Evolutionary conservation across 129 eudicot genomes (phyloP).

Genomic region (Daucus carota): DNA sequence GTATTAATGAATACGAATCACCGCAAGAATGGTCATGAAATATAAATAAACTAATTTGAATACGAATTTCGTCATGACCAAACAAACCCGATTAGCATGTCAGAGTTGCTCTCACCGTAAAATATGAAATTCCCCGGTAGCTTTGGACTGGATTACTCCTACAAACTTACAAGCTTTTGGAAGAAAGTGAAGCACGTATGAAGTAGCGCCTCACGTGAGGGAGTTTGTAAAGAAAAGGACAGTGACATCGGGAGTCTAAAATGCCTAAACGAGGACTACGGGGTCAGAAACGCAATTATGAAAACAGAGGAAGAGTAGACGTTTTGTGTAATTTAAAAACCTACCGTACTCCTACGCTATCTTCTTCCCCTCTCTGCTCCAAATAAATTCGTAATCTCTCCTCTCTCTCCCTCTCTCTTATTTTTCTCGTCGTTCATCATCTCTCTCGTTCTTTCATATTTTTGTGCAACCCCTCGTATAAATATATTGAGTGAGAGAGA

Average conservation of each 20-base stretch:
- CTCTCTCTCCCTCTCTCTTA: too few relatives aligned
- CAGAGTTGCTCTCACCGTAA: too few relatives aligned
- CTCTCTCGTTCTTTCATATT: not conserved
- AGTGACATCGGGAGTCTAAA: conserved; percentile 47
- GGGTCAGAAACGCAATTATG: conserved; percentile 17
- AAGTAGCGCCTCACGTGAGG: not conserved
- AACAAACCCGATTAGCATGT: too few relatives aligned
- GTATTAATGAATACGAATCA: too few relatives aligned
- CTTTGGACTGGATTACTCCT: too few relatives aligned
- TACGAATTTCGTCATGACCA: too few relatives aligned
- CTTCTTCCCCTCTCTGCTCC: conserved; percentile 22
- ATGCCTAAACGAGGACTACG: conserved; percentile 34
- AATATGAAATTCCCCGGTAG: too few relatives aligned
- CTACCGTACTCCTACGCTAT: conserved; percentile 35
- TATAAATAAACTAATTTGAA: too few relatives aligned
- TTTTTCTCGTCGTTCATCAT: not conserved
- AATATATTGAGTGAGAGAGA: not conserved
- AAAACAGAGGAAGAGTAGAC: conserved; percentile 20
- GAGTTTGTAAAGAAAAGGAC: not conserved
- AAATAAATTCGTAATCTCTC: not conserved
- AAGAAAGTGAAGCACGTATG: not conserved
- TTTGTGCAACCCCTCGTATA: not conserved
- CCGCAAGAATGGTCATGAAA: too few relatives aligned
- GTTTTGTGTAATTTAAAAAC: conserved; percentile 19
- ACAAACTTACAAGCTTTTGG: too few relatives aligned